Conservation (phyloP, 2,329 filamentous ascomycete genomes). For the Dryadomyces quercivorus region DNA sequence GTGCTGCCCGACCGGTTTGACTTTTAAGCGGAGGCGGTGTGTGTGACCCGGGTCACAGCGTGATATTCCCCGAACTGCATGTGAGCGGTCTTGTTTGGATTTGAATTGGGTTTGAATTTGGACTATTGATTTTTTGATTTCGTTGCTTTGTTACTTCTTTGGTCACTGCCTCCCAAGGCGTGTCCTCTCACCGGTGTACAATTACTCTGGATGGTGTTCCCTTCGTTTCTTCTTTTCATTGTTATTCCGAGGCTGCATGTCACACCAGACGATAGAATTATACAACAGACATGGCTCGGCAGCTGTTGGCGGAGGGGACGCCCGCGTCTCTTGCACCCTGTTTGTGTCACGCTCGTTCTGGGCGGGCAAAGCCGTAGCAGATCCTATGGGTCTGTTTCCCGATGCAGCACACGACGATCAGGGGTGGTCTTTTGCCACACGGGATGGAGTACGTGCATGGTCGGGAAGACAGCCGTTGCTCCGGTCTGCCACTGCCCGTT, state of each 20-base stretch:
- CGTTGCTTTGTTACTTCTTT: too few species aligned
- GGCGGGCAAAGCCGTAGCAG: background rate
- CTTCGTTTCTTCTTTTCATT: background rate
- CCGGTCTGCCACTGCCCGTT: background rate
- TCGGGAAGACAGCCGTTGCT: background rate
- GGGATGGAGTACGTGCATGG: background rate
- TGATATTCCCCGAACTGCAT: background rate
- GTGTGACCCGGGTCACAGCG: background rate
- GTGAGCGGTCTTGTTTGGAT: background rate
- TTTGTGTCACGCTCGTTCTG: background rate
- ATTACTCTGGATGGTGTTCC: background rate
- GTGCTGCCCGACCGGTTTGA: conserved; percentile 80
- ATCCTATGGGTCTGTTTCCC: background rate
- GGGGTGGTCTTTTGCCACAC: background rate
- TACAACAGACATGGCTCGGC: too few species aligned
- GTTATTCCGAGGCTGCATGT: background rate
- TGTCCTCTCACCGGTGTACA: background rate
- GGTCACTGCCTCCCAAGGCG: too few species aligned
- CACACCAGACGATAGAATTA: too few species aligned
- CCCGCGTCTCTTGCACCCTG: too few species aligned
- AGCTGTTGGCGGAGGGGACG: too few species aligned
- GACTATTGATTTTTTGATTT: too few species aligned
- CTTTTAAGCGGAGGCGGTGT: conserved; percentile 9
- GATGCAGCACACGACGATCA: background rate
- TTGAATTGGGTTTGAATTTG: too few species aligned